Conservation (phyloP, 371 early-diverging fungal genomes). For the Mucor velutinosus region DNA sequence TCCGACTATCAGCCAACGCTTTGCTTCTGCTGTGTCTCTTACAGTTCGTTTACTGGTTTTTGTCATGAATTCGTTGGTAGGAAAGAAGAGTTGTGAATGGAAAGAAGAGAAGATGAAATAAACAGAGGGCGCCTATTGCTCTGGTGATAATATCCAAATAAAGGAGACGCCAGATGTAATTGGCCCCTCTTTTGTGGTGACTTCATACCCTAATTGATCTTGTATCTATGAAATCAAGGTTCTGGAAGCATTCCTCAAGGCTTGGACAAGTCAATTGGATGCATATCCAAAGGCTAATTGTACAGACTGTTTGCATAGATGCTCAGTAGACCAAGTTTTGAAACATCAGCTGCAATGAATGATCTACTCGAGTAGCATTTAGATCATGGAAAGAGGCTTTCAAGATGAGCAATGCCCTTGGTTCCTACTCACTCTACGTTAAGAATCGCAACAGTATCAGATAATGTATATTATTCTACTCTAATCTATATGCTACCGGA, state of each 20-base stretch:
- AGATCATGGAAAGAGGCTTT: not conserved
- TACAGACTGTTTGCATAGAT: not conserved
- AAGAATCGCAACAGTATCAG: not conserved
- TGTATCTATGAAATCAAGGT: not conserved
- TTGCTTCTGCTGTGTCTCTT: constrained; percentile 36
- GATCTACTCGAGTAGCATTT: not conserved
- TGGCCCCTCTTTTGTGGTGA: not conserved
- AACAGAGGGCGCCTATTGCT: not conserved
- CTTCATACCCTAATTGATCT: not conserved
- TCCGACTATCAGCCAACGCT: constrained; percentile 53
- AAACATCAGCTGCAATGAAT: not conserved
- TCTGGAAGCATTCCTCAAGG: not conserved
- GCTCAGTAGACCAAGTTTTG: not conserved
- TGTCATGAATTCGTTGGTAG: not conserved
- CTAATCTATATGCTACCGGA: not conserved
- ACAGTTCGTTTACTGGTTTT: not conserved
- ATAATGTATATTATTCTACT: not conserved
- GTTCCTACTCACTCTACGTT: too few species aligned
- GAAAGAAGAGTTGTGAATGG: not conserved
- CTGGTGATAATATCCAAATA: constrained; percentile 1
- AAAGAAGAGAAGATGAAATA: constrained; percentile 1
- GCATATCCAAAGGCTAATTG: not conserved
- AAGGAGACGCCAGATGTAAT: not conserved
- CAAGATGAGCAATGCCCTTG: not conserved
- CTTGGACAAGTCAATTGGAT: not conserved